Percentiles rank a stretch among this genome's conserved stretches.
phyloP scores from a whole-genome alignment of 2,329 filamentous ascomycete species.

The Rugonectria rugulosa region DNA sequence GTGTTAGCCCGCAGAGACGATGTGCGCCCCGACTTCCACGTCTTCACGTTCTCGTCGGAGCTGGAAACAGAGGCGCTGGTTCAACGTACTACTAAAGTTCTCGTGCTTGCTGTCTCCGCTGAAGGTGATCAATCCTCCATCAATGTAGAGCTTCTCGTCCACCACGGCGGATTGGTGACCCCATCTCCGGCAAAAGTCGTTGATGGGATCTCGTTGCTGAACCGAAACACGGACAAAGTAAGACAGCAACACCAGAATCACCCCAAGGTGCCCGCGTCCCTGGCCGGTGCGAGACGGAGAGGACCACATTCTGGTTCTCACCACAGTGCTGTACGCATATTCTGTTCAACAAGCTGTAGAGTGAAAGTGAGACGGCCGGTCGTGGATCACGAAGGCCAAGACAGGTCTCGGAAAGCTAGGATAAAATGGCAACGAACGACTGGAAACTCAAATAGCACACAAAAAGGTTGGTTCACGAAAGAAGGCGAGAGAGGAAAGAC shows the following conservation, averaged over 20 bases:
- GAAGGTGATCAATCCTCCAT: constrained; percentile 67
- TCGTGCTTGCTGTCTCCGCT: constrained; percentile 54
- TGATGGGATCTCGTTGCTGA: constrained; percentile 58
- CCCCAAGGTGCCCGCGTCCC: constrained; percentile 24
- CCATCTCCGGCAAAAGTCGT: constrained; percentile 61
- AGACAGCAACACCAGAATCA: constrained; percentile 29
- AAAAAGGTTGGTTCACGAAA: not conserved
- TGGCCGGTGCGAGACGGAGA: constrained; percentile 28
- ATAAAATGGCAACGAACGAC: constrained; percentile 10
- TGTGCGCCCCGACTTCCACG: not conserved
- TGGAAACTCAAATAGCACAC: not conserved
- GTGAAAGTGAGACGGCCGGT: constrained; percentile 12
- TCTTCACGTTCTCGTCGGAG: not conserved
- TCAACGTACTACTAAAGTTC: constrained; percentile 64
- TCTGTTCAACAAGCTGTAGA: constrained; percentile 21
- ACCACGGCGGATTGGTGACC: constrained; percentile 68
- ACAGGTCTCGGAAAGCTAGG: not conserved
- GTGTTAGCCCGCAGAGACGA: not conserved
- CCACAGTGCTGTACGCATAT: constrained; percentile 32
- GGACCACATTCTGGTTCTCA: constrained; percentile 36
- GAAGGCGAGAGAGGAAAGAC: constrained; percentile 4
- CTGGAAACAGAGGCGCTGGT: not conserved
- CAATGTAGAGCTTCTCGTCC: constrained; percentile 66
- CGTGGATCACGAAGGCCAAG: constrained; percentile 4
- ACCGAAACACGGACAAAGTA: constrained; percentile 30